Percentiles rank a stretch among this genome's conserved stretches.
Evolutionary conservation across 345 rosid species (phyloP).

Genomic region (Populus davidiana): DNA sequence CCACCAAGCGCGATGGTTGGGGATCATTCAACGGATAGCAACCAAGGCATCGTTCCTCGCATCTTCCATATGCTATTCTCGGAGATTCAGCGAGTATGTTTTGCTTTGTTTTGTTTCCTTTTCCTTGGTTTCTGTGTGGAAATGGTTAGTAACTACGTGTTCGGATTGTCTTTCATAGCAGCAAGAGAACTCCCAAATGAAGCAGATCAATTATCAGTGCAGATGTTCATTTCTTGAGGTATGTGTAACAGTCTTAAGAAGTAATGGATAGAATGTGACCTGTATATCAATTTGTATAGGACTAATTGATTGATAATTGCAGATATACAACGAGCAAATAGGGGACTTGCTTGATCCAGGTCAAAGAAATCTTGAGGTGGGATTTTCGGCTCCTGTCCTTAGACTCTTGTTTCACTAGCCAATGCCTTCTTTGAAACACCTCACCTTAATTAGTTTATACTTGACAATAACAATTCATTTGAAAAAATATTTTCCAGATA

Average conservation of each 20-base stretch:
- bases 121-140: neutral
- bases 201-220: conserved; percentile 79
- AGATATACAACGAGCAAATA: conserved; percentile 88
- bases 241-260: neutral
- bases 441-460: neutral
- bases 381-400: neutral
- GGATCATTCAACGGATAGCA: conserved; percentile 67
- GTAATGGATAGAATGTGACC: neutral
- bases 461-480: neutral
- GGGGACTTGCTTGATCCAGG: conserved; percentile 91
- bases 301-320: conserved; percentile 15
- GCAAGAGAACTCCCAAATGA: conserved; percentile 60
- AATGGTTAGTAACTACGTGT: conserved; percentile 13
- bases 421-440: neutral
- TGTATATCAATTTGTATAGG: neutral
- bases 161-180: conserved; percentile 42
- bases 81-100: conserved; percentile 68
- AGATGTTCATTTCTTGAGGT: conserved; percentile 99
- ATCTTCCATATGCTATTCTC: conserved; percentile 75
- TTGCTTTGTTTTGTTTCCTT: neutral
- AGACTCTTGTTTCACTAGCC: conserved; percentile 1
- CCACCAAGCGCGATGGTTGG: conserved; percentile 94
- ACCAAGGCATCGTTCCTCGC: conserved; percentile 88
- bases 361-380: conserved; percentile 89
- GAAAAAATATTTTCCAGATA: conserved; percentile 46